Evolutionary conservation across 2,329 filamentous ascomycete genomes (phyloP).

Genomic region (Sarocladium strictum): DNA sequence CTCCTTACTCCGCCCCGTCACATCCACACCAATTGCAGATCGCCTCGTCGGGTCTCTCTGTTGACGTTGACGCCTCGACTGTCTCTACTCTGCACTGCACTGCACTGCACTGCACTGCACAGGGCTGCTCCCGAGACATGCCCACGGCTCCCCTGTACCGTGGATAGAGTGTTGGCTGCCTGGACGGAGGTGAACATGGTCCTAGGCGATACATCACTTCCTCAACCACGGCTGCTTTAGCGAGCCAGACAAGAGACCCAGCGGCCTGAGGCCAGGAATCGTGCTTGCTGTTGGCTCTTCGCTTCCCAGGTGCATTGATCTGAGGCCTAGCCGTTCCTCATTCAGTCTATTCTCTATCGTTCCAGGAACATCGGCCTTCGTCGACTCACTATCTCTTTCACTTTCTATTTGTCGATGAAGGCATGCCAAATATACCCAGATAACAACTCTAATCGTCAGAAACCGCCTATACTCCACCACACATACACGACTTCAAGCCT

Average conservation of each 20-base stretch:
- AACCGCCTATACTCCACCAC: not conserved
- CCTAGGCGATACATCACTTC: conserved; percentile 7
- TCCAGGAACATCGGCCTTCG: not conserved
- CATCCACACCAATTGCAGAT: not conserved
- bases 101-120: not conserved
- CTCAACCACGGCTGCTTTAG: conserved; percentile 8
- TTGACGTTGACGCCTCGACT: not conserved
- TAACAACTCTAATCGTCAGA: not conserved
- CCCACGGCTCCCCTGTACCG: conserved; percentile 3
- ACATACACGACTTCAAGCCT: not conserved
- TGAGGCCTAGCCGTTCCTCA: too few species aligned
- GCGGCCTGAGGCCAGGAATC: not conserved
- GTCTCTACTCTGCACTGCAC: not conserved
- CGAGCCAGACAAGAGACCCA: not conserved
- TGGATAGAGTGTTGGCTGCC: conserved; percentile 3
- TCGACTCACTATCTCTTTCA: not conserved
- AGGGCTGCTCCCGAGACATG: conserved; percentile 9
- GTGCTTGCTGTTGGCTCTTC: not conserved
- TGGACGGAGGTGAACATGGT: not conserved
- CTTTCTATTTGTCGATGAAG: conserved; percentile 3
- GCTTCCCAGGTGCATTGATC: too few species aligned
- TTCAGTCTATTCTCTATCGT: too few species aligned
- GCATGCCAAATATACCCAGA: not conserved
- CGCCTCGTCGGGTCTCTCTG: not conserved
- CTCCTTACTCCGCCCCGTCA: not conserved